A percentile compares a stretch with the other conserved stretches of the same genome.
Evolutionary conservation across 129 eudicot genomes (phyloP).

Genomic region (Dittrichia graveolens): DNA sequence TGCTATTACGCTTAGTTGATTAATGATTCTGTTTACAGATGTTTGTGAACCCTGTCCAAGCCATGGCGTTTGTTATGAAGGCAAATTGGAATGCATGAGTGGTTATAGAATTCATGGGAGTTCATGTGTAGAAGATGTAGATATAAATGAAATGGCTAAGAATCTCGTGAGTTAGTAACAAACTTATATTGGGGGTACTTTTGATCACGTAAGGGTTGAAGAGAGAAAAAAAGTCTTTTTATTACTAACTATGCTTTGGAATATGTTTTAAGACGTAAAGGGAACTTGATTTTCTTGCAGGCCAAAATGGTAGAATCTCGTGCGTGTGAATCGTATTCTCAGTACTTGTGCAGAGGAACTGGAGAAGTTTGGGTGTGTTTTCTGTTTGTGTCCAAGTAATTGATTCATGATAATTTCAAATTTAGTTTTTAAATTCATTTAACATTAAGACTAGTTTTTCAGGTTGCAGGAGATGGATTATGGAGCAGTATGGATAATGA

Average conservation of each 20-base stretch:
- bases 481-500: slow-evolving; percentile 52
- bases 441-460: slow-evolving; percentile 21
- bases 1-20: slow-evolving; percentile 4
- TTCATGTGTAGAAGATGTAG: slow-evolving; percentile 82
- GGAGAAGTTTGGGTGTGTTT: slow-evolving; percentile 74
- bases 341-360: slow-evolving; percentile 55
- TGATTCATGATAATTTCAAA: background rate
- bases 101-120: slow-evolving; percentile 79
- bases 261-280: slow-evolving; percentile 26
- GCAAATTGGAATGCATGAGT: slow-evolving; percentile 67
- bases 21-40: slow-evolving; percentile 46
- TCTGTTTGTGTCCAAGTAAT: slow-evolving; percentile 19
- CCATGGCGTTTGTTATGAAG: slow-evolving; percentile 74
- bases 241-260: slow-evolving; percentile 3
- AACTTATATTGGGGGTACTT: slow-evolving; percentile 32
- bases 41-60: slow-evolving; percentile 85
- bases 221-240: background rate
- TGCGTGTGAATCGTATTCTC: slow-evolving; percentile 68
- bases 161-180: slow-evolving; percentile 70
- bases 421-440: slow-evolving; percentile 16
- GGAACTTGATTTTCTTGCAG: slow-evolving; percentile 48
- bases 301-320: slow-evolving; percentile 61
- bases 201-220: slow-evolving; percentile 27
- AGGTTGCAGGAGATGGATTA: slow-evolving; percentile 62
- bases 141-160: slow-evolving; percentile 62